phyloP scores from a whole-genome alignment of 2,329 filamentous ascomycete genomes.

The Xylariaceae sp. region DNA sequence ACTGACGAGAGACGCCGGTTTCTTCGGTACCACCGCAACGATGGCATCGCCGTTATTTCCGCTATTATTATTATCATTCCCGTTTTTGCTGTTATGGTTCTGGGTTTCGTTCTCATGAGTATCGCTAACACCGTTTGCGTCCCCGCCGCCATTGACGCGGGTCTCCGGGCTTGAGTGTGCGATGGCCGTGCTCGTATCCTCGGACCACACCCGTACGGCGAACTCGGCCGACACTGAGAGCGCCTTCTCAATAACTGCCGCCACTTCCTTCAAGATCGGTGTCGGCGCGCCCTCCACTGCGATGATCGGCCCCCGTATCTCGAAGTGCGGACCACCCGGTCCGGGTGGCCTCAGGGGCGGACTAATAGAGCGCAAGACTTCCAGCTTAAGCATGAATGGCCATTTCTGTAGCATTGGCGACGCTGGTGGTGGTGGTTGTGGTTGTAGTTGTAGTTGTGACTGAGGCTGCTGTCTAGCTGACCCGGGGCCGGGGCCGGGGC shows the following conservation, averaged over 20 bases:
- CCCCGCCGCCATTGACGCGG: constrained; percentile 2
- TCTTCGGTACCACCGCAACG: not conserved
- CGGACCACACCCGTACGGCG: constrained; percentile 43
- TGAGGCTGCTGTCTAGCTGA: constrained; percentile 13
- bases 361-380: constrained; percentile 68
- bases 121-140: not conserved
- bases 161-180: constrained; percentile 19
- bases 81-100: constrained; percentile 3
- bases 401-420: constrained; percentile 37
- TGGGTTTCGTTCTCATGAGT: not conserved
- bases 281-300: constrained; percentile 70
- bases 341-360: constrained; percentile 51
- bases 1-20: constrained; percentile 30
- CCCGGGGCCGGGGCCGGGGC: constrained; percentile 11
- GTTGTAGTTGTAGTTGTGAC: constrained; percentile 1
- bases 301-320: constrained; percentile 69
- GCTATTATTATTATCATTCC: not conserved
- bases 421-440: constrained; percentile 2
- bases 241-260: constrained; percentile 59
- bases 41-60: not conserved
- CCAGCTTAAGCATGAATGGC: constrained; percentile 70
- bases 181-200: constrained; percentile 26
- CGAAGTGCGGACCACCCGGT: constrained; percentile 30
- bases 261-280: constrained; percentile 48
- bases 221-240: constrained; percentile 44